Conservation (phyloP, 345 rosid species). For the Theobroma cacao region DNA sequence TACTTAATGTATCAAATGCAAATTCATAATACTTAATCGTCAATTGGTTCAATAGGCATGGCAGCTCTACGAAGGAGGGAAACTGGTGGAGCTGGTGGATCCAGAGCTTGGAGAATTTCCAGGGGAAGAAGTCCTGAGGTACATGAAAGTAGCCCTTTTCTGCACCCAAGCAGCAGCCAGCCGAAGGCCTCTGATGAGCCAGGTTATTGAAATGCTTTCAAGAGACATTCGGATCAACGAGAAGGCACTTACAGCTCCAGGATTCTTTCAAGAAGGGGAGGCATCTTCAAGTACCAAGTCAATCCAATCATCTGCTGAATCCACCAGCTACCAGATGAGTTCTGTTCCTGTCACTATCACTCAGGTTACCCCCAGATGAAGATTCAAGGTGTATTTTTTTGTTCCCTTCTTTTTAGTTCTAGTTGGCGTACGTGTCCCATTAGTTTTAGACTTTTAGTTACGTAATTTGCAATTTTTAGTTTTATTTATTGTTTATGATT, state of each 20-base stretch:
- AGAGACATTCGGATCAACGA: conserved; percentile 49
- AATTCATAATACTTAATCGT: no score
- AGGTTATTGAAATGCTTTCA: conserved; percentile 64
- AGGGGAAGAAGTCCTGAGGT: conserved; percentile 42
- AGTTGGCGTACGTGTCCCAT: no score
- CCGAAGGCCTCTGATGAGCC: conserved; percentile 63
- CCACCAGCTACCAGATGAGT: conserved; percentile 37
- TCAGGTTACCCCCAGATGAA: conserved; percentile 55
- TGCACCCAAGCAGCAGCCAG: conserved; percentile 56
- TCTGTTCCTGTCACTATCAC: conserved; percentile 55
- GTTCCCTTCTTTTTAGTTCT: no score
- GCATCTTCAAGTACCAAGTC: conserved; percentile 14
- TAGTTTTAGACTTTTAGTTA: not conserved
- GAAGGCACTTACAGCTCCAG: conserved; percentile 52
- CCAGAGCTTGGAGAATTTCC: conserved; percentile 48
- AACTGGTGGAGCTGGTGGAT: conserved; percentile 52
- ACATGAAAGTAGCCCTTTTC: conserved; percentile 68
- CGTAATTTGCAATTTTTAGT: not conserved
- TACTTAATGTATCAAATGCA: no score
- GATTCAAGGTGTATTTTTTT: not conserved
- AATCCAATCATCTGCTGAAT: conserved; percentile 17
- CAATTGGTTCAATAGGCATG: conserved; percentile 59
- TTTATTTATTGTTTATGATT: not conserved
- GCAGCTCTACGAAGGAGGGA: conserved; percentile 54
- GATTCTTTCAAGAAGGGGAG: conserved; percentile 34